Base-by-base conservation (phyloP, 805 yeast species). In the Cyberlindnera euphorbiiphila region DNA sequence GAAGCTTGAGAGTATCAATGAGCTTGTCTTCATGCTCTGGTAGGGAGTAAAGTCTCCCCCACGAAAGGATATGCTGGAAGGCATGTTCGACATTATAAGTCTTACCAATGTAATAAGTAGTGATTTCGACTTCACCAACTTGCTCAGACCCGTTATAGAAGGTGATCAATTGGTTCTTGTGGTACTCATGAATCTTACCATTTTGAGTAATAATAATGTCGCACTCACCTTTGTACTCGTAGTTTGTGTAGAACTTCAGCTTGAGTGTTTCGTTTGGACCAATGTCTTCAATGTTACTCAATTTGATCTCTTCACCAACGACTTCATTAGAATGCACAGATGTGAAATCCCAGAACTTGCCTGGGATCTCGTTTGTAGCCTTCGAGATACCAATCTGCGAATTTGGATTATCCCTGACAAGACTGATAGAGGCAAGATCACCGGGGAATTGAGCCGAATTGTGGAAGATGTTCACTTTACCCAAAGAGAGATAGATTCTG, bases 241-340 rank as follows among this genome's bases (percentile, higher is more conserved):
- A 88, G 51, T 85, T 83, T 29, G 75, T 64, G 49, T 69, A 86
- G 17, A 83, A 68, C 15, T 69, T 65, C 39, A 85, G 64, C 17
- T 69, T 59, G 35, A 85, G 56, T 33, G 66, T 62, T 50, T 82
- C 93, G 37, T 72, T 72, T 28, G 69, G 68, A 2, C 61, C 53
- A 40, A 65, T 64, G 29, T 65, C 60, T 14, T 72, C 69, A 16
- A 85, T 61, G 27, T 85, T 85, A 43, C 73, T 68, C 12, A 85
- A 66, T 51, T 76, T 76, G 31, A 87, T 71, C 24, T 74, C 66
- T 56, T 86, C 95, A 24, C 89, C 84, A 39, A 86, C 66, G 11
- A 68, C 66, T 60, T 87, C 96, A 27, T 74, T 80, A 1, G 86
- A 77, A 47, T 71, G 68, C 10, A 83, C 85, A 3, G 91, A 78